Conservation (phyloP, 2,329 filamentous ascomycete genomes). For the Xylariaceae sp. region DNA sequence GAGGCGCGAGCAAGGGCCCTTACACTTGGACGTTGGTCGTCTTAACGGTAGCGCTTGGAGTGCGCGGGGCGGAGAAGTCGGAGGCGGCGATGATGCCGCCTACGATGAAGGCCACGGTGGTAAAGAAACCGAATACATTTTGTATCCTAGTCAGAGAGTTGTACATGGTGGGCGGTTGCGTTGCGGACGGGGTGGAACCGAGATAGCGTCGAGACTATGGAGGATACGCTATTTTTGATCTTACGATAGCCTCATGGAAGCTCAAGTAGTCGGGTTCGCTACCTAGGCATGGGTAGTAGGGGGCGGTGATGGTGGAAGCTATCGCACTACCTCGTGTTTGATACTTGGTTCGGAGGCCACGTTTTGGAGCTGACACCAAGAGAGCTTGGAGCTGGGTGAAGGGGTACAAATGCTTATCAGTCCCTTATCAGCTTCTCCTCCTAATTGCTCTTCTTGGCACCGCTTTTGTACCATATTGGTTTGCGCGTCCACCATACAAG, state of each 20-base stretch:
- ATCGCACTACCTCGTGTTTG: background rate
- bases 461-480: conserved; percentile 1
- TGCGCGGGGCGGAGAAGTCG: conserved; percentile 66
- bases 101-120: conserved; percentile 81
- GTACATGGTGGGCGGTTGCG: conserved; percentile 61
- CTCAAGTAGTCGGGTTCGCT: too few species aligned
- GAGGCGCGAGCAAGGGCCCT: conserved; percentile 5
- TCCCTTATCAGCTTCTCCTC: conserved; percentile 12
- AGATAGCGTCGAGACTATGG: too few species aligned
- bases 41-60: conserved; percentile 60
- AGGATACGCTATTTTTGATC: too few species aligned
- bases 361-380: conserved; percentile 13
- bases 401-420: conserved; percentile 15
- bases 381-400: conserved; percentile 1
- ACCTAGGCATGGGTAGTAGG: background rate
- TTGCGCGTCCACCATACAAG: too few species aligned
- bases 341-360: conserved; percentile 16
- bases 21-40: conserved; percentile 84
- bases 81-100: conserved; percentile 77
- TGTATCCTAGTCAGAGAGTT: conserved; percentile 80
- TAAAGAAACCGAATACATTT: conserved; percentile 97
- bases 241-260: too few species aligned
- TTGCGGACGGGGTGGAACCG: too few species aligned
- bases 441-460: conserved; percentile 16
- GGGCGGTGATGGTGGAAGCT: background rate